Evolutionary conservation across 1,284 basidiomycete genomes (phyloP).

Genomic region (Vanrija pseudolonga): DNA sequence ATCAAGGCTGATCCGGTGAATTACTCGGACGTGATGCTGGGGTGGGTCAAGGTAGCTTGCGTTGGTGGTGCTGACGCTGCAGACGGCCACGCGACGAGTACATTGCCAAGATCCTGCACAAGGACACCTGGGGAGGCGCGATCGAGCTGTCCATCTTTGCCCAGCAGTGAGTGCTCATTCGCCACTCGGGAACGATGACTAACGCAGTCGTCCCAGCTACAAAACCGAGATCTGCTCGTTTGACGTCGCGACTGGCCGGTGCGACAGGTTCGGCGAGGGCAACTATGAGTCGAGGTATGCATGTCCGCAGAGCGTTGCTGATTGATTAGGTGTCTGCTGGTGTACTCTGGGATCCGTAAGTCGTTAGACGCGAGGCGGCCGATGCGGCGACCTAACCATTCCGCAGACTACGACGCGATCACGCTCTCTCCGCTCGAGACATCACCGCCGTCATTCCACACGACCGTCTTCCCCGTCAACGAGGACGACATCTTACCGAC

Average conservation of each 20-base stretch:
- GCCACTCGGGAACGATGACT: background rate
- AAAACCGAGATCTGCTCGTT: constrained; percentile 80
- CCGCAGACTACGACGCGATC: constrained; percentile 74
- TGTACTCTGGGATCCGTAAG: constrained; percentile 82
- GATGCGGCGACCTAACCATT: background rate
- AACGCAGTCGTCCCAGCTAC: constrained; percentile 50
- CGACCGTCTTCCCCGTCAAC: constrained; percentile 68
- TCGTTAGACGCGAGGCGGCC: background rate
- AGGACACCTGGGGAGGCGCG: constrained; percentile 85
- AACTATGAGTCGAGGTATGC: constrained; percentile 45
- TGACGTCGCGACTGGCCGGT: constrained; percentile 86
- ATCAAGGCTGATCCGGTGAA: constrained; percentile 66
- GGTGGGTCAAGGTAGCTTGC: constrained; percentile 55
- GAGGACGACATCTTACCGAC: constrained; percentile 62
- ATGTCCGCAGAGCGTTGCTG: background rate
- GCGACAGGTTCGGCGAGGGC: constrained; percentile 72
- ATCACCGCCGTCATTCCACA: constrained; percentile 78
- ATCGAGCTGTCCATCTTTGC: constrained; percentile 84
- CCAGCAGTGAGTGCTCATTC: constrained; percentile 52
- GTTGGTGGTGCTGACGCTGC: background rate
- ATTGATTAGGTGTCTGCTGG: constrained; percentile 55
- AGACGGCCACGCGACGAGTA: constrained; percentile 72
- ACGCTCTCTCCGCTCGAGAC: constrained; percentile 71
- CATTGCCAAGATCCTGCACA: constrained; percentile 71
- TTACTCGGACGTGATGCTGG: constrained; percentile 78